Base-by-base conservation (phyloP, 192 early-diverging fungal genomes). In the Rhizoclosmatium globosum region DNA sequence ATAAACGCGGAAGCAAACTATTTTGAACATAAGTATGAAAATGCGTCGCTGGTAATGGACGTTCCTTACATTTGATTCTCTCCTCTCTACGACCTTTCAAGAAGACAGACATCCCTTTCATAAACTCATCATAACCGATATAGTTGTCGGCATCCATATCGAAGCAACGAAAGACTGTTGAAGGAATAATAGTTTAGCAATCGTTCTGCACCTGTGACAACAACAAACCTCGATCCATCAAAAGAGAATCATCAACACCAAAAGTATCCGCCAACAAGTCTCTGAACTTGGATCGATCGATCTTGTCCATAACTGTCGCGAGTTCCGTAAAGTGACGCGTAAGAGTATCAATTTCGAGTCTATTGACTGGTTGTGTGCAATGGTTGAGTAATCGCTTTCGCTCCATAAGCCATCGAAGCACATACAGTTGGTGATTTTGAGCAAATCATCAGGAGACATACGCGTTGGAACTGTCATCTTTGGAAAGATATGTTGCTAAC, bases 1-100 rank as follows among this genome's bases (percentile, higher is more conserved):
- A 68, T 91, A 91, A 6, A 91, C 87, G 31, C 89, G 78, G 80
- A 91, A 91, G 78, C 88, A 89, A 69, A 89, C 87, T 89, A 47
- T 61, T 38, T 15, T 47, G 68, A 17, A 31, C 50, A 23, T n/a
- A 43, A 73, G 21, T 60, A 62, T 62, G n/a, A 44, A 76, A 2
- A 42, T 41, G 2, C 3, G 1, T 17, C 76, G 21, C 48, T 68
- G 44, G 50, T 4, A 21, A 38, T 3, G 53, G n/a, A 11, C 17
- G 4, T 71, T 48, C 23, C 74, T 59, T 80, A 88, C 87, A 91
- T 65, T 84, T 84, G 21, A 86, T 70, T 44, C 80, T 79, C 70
- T 89, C 88, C 72, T 89, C 88, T 23, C 80, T 81, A 11, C 82
- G 79, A 19, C 88, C 88, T 68, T 88, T 88, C 31, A 91, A 78